Evolutionary conservation across 768 basidiomycete species (phyloP).

Genomic region (Hygrophorus pudorinus): DNA sequence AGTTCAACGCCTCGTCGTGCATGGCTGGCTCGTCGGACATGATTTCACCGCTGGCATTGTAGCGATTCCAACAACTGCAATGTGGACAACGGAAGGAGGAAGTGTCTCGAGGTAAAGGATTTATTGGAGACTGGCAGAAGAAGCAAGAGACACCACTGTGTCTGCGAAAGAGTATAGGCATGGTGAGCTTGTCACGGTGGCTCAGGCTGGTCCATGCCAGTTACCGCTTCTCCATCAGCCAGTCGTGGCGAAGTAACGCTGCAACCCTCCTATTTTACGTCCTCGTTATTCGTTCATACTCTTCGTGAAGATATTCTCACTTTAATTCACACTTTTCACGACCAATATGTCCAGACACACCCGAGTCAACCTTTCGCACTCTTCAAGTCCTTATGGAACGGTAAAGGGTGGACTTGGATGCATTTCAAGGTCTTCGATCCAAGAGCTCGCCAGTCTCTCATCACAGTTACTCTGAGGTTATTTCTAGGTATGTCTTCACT

Average conservation of each 20-base stretch:
- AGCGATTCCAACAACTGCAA: slow-evolving; percentile 70
- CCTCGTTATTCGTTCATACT: slow-evolving; percentile 57
- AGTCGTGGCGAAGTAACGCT: slow-evolving; percentile 51
- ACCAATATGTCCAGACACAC: slow-evolving; percentile 29
- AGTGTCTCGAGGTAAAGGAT: slow-evolving; percentile 34
- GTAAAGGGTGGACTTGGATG: slow-evolving; percentile 63
- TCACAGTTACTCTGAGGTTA: slow-evolving; percentile 47
- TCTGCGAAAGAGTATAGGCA: slow-evolving; percentile 44
- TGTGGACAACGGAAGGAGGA: slow-evolving; percentile 55
- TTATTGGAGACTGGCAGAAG: slow-evolving; percentile 50
- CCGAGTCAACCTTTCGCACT: slow-evolving; percentile 45
- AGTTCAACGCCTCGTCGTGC: slow-evolving; percentile 71
- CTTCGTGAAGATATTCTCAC: slow-evolving; percentile 53
- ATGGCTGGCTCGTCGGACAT: slow-evolving; percentile 82
- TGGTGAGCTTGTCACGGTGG: slow-evolving; percentile 20
- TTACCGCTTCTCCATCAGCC: slow-evolving; percentile 45
- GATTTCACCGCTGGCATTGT: slow-evolving; percentile 63
- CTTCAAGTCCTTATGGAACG: slow-evolving; percentile 64
- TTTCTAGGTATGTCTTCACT: slow-evolving; percentile 47
- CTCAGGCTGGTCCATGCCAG: no score
- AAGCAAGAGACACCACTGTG: slow-evolving; percentile 48
- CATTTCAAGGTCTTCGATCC: slow-evolving; percentile 68
- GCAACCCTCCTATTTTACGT: slow-evolving; percentile 73
- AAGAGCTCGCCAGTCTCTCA: slow-evolving; percentile 52
- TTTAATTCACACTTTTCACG: slow-evolving; percentile 43